Evolutionary conservation across 2,329 filamentous ascomycete genomes (phyloP).

Genomic region (Fusarium sp.): DNA sequence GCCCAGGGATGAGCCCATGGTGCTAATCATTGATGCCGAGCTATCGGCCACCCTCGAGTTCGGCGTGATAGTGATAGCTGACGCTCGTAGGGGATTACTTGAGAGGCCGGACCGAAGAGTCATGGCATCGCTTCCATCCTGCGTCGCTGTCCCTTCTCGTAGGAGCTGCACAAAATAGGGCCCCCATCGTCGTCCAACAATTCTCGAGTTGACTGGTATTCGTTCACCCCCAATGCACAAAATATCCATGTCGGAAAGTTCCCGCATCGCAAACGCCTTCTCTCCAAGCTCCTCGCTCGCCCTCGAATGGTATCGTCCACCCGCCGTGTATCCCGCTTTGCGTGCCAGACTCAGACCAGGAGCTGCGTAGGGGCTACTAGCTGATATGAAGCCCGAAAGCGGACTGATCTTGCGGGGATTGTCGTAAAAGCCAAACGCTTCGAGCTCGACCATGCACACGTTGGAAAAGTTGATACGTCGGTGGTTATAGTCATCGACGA

Average conservation of each 20-base stretch:
- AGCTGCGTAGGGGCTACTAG: conserved; percentile 75
- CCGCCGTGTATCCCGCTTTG: conserved; percentile 73
- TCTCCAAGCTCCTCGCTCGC: conserved; percentile 89
- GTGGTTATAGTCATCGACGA: conserved; percentile 98
- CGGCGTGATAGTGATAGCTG: conserved; percentile 85
- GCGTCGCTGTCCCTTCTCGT: conserved; percentile 78
- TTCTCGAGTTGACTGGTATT: conserved; percentile 91
- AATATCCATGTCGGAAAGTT: conserved; percentile 96
- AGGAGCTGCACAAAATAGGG: conserved; percentile 95
- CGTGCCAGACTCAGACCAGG: conserved; percentile 66
- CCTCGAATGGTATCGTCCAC: conserved; percentile 78
- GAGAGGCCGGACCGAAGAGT: conserved; percentile 75
- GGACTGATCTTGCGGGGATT: conserved; percentile 85
- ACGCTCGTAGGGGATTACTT: conserved; percentile 74
- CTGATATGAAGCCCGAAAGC: conserved; percentile 84
- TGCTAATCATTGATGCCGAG: conserved; percentile 59
- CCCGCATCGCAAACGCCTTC: conserved; percentile 80
- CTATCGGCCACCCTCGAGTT: conserved; percentile 64
- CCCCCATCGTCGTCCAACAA: conserved; percentile 90
- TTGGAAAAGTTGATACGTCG: conserved; percentile 97
- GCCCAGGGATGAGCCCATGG: conserved; percentile 55
- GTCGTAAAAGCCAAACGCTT: conserved; percentile 97
- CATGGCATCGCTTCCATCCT: conserved; percentile 78
- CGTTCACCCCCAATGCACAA: conserved; percentile 90
- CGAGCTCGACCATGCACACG: conserved; percentile 94